Evolutionary conservation across 1,284 basidiomycete genomes (phyloP), one percentile per base, ranked within the genome.

Genomic region (Sphagnurus paluster): DNA sequence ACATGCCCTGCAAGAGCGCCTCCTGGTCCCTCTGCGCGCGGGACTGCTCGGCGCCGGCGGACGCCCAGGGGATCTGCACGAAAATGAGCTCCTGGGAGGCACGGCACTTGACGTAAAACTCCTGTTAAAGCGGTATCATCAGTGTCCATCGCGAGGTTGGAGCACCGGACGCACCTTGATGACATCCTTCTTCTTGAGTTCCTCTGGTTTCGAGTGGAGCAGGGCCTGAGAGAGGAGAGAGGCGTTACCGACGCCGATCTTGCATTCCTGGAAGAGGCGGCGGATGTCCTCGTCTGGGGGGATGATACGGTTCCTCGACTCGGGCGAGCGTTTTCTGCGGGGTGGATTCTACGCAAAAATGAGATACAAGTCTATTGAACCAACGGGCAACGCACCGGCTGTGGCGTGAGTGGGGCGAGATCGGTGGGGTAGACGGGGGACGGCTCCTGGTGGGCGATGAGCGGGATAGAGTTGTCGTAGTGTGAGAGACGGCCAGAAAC

Each of bases 201-300:
- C 80, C 45, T 87, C 81, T 0, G 86, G 85, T 48, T 72, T 80
- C 2, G 84, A 79, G 44, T 76, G 78, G 2, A 75, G 72, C 30
- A 91, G 67, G 0, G 85, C 75, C 57, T 90, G 78, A 6, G 77
- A 75, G 2, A 92, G 68, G 6, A 92, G 49, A 30, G 68, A 63
- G 0, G 89, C 87, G 56, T 90, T 90, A 5, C 82, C 84, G 37
- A 75, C 72, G 5, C 83, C 88, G 44, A 90, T 79, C 54, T 80
- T 80, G 64, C 88, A 91, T 59, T 92, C 89, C 56, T 88, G 82
- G 59, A 87, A 82, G 40, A 92, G 63, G 9, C 86, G 74, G 4
- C 84, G 75, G 47, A 90, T 88, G 58, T 90, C 87, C 57, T 90
- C 87, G 33, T 89, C 85, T 3, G 65, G 75, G 0, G 87, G 80